Conservation (phyloP, 495 filamentous ascomycete species). For the Xylaria nigripes region DNA sequence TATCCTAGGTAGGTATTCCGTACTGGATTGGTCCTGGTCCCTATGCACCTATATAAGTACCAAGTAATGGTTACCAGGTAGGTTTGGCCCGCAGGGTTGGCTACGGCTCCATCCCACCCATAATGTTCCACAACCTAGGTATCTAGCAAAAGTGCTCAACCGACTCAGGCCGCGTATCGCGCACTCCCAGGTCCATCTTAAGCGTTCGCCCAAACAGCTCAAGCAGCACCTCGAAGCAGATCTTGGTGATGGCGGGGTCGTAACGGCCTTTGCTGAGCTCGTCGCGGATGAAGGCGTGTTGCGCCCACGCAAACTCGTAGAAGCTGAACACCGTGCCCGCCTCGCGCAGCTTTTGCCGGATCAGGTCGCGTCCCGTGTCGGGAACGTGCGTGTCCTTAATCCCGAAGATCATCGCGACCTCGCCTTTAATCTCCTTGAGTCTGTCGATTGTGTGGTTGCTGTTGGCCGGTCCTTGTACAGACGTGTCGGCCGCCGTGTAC, state of each 20-base stretch:
- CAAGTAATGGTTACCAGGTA: no score
- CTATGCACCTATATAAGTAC: no score
- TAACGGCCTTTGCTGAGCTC: constrained; percentile 90
- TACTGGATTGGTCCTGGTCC: no score
- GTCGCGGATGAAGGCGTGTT: constrained; percentile 95
- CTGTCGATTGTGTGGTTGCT: constrained; percentile 38
- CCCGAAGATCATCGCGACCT: constrained; percentile 77
- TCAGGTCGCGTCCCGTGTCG: constrained; percentile 73
- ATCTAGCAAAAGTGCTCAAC: constrained; percentile 52
- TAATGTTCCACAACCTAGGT: constrained; percentile 3
- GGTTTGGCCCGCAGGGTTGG: no score
- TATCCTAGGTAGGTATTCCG: no score
- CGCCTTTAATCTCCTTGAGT: constrained; percentile 64
- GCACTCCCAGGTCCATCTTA: constrained; percentile 64
- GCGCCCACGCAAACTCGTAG: constrained; percentile 85
- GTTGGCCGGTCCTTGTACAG: constrained; percentile 20
- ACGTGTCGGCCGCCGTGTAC: constrained; percentile 25
- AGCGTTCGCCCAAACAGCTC: constrained; percentile 77
- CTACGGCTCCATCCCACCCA: neutral
- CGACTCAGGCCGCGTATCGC: constrained; percentile 37
- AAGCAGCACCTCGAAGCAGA: constrained; percentile 86
- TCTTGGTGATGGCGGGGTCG: constrained; percentile 74
- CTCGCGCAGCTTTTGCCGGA: constrained; percentile 73
- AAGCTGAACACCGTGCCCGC: constrained; percentile 68
- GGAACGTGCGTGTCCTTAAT: constrained; percentile 88